Conservation (phyloP, 441 rosid species). For the Aquilaria agallochum region DNA sequence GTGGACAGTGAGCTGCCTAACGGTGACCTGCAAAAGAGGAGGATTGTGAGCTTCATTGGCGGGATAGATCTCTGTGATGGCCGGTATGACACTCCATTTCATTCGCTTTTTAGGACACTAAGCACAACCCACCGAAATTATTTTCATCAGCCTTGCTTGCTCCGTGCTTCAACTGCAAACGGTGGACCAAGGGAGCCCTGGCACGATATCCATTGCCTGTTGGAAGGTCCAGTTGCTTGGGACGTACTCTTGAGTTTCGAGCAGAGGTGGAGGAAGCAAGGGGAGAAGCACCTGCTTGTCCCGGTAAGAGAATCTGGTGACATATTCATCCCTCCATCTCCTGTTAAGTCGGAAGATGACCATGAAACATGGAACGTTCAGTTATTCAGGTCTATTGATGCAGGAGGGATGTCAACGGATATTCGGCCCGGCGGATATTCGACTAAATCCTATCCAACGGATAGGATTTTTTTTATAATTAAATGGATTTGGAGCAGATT, state of each 20-base stretch:
- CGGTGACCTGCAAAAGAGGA: slow-evolving; percentile 14
- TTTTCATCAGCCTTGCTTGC: slow-evolving; percentile 30
- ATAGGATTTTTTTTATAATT: too few relatives aligned
- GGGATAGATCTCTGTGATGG: slow-evolving; percentile 36
- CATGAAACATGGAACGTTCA: slow-evolving; percentile 34
- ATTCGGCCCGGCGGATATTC: not conserved
- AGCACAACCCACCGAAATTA: slow-evolving; percentile 19
- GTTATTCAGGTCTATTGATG: slow-evolving; percentile 31
- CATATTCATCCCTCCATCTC: slow-evolving; percentile 20
- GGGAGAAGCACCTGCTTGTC: slow-evolving; percentile 19
- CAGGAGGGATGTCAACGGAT: slow-evolving; percentile 12
- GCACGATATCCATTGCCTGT: slow-evolving; percentile 32
- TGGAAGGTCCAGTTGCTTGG: slow-evolving; percentile 31
- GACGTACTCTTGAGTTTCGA: slow-evolving; percentile 35
- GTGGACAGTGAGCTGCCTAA: slow-evolving; percentile 17
- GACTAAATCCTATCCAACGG: too few relatives aligned
- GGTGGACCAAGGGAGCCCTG: slow-evolving; percentile 44
- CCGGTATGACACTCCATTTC: slow-evolving; percentile 32
- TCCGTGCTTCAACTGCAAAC: slow-evolving; percentile 19
- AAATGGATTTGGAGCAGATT: too few relatives aligned
- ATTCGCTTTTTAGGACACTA: slow-evolving; percentile 26
- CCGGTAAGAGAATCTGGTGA: slow-evolving; percentile 10
- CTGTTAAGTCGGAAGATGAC: slow-evolving; percentile 14
- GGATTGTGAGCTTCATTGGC: slow-evolving; percentile 30
- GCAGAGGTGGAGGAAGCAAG: slow-evolving; percentile 37